Base-by-base conservation (phyloP, 2,329 filamentous ascomycete species). In the Fusarium equiseti region DNA sequence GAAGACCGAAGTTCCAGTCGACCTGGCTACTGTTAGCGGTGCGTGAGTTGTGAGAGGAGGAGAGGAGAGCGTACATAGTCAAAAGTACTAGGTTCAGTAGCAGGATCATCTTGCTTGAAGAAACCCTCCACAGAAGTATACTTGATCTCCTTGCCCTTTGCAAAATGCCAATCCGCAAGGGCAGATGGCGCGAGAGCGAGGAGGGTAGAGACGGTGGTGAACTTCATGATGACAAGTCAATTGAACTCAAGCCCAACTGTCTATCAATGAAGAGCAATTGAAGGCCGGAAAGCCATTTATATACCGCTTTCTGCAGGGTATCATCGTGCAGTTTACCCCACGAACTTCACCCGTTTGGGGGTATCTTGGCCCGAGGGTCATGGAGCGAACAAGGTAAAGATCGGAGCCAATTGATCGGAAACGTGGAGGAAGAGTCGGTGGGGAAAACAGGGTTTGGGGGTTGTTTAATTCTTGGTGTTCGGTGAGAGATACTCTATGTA, bases 51-150 rank as follows among this genome's bases (percentile, higher is more conserved):
- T n/a, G n/a, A n/a, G n/a, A n/a, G n/a, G n/a, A n/a, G n/a, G n/a
- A n/a, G n/a, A n/a, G n/a, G n/a, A n/a, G n/a, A n/a, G n/a, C n/a
- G 74, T 77, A 92, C 90, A 75, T 91, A 92, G 78, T 91, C 88
- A 77, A 92, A 92, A 4, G 79, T 85, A 3, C 76, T 80, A 3
- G 88, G 79, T 59, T 87, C 80, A 1, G 90, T 92, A 6, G 81
- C 74, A 1, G 82, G 74, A 24, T 90, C 85, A 74, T 92, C 90
- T 73, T 92, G 90, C 24, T 88, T 79, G 73, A 92, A 92, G 77
- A 89, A 88, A 0, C 88, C 90, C 0, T 83, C 80, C 1, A 92
- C 83, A 0, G 89, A 86, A 0, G 85, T 87, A 76, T 90, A 91
- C 62, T 86, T 85, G 75, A 90, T 84, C 59, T 86, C 83, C 42